Evolutionary conservation across 768 basidiomycete genomes (phyloP).

Genomic region (Russula abietina): DNA sequence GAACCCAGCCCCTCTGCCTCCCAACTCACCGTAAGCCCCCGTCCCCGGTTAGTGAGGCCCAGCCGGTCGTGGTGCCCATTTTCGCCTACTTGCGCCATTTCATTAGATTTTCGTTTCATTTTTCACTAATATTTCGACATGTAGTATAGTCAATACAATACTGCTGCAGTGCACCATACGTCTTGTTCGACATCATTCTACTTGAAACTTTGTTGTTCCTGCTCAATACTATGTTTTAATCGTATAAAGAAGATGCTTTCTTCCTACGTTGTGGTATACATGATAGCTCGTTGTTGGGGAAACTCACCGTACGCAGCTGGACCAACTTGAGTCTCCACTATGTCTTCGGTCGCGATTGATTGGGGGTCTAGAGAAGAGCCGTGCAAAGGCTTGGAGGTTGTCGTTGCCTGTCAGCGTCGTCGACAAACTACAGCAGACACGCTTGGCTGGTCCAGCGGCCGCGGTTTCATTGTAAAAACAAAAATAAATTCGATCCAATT

Average conservation of each 20-base stretch:
- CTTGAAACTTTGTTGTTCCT: background rate
- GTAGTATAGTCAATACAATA: background rate
- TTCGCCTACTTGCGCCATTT: background rate
- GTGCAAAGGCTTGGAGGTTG: conserved; percentile 19
- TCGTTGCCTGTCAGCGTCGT: too few relatives aligned
- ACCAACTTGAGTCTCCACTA: background rate
- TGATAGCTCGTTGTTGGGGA: too few relatives aligned
- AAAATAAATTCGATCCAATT: too few relatives aligned
- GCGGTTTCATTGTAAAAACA: too few relatives aligned
- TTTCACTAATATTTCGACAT: background rate
- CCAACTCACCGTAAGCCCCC: too few relatives aligned
- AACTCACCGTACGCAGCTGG: background rate
- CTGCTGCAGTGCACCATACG: background rate
- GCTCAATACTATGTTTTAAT: background rate
- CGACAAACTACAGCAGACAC: too few relatives aligned
- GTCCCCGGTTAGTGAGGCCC: background rate
- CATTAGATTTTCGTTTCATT: background rate
- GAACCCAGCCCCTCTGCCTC: too few relatives aligned
- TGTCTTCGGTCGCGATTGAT: background rate
- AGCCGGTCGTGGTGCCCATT: background rate
- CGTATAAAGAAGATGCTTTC: background rate
- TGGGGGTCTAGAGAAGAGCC: conserved; percentile 13
- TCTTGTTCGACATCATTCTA: background rate
- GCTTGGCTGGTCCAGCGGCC: too few relatives aligned
- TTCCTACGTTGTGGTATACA: background rate